Base-by-base conservation (phyloP, 768 basidiomycete genomes). In the Chalciporus chontae region DNA sequence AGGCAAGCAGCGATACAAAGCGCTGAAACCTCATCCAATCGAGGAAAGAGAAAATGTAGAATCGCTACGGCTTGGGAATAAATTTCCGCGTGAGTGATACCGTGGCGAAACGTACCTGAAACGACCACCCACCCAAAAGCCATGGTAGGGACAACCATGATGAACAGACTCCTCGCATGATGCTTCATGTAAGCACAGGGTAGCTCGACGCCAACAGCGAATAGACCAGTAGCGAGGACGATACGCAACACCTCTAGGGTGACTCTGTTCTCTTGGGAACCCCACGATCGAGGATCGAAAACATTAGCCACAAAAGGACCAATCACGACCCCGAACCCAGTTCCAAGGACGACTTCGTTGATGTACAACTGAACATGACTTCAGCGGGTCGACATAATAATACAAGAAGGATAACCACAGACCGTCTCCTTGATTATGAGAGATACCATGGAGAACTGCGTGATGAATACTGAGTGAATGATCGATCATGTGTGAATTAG, bases 151-250 rank as follows among this genome's bases (percentile, higher is more conserved):
- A 90, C 76, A 15, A 90, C 83, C 79, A 90, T 79, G 36, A 79
- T 64, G 3, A 83, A 51, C 0, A 90, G 69, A 31, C 89, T 81
- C 58, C 77, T 85, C 38, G 80, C 87, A 61, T 95, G 91, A 24
- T 84, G 76, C 21, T 74, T 74, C 77, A 97, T 82, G 72, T 97
- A 97, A 1, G 83, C 79, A 48, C 80, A 75, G 0, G 95, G 94
- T 26, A 98, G 74, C 65, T 99, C 94, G 19, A 95, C 91, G 3
- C 95, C 95, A 27, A 97, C 91, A 7, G 94, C 90, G 60, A 99
- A 99, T 2, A 98, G 80, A 21, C 92, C 90, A 2, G 89, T 85
- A 3, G 87, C 94, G 40, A 99, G 87, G 42, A 96, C 88, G 31
- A 96, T 69, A 8, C 94, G 78, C 71, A 85, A 93, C 13, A 95